Evolutionary conservation across 441 rosid species (phyloP).

Genomic region (Populus trichocarpa): DNA sequence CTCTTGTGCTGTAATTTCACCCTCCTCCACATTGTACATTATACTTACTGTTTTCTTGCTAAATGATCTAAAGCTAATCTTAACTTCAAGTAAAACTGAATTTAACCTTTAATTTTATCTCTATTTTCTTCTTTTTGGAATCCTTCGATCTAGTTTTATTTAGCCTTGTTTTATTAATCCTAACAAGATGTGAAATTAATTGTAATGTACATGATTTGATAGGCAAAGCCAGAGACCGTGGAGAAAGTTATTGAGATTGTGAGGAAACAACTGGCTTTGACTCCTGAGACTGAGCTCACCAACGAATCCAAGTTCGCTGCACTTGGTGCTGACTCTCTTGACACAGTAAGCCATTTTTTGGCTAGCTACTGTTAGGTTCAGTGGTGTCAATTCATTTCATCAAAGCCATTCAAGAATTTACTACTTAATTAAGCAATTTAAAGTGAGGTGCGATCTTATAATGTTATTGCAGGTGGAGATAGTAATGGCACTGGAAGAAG

Average conservation of each 20-base stretch:
- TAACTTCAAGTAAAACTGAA: neutral
- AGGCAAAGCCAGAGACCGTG: conserved; percentile 77
- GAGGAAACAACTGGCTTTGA: conserved; percentile 58
- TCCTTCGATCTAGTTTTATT: neutral
- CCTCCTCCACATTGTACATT: neutral
- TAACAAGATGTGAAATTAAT: neutral
- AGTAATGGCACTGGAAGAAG: conserved; percentile 70
- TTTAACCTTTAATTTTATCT: too few relatives aligned
- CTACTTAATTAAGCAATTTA: neutral
- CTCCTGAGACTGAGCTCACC: conserved; percentile 46
- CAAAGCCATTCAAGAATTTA: neutral
- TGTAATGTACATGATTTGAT: neutral
- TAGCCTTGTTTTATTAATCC: neutral
- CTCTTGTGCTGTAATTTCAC: conserved; percentile 44
- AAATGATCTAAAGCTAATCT: too few relatives aligned
- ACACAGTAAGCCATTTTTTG: conserved; percentile 42
- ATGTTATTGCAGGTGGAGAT: conserved; percentile 56
- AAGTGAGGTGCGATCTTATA: neutral
- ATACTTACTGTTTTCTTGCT: neutral
- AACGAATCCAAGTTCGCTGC: conserved; percentile 61
- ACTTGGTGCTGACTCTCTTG: conserved; percentile 83
- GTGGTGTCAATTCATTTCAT: neutral
- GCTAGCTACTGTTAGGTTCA: neutral
- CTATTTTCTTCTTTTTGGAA: neutral
- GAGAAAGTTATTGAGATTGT: conserved; percentile 70